Percentiles rank a stretch among this genome's conserved stretches.
Evolutionary conservation across 2,329 filamentous ascomycete species (phyloP).

Genomic region (Cercospora brassicicola): DNA sequence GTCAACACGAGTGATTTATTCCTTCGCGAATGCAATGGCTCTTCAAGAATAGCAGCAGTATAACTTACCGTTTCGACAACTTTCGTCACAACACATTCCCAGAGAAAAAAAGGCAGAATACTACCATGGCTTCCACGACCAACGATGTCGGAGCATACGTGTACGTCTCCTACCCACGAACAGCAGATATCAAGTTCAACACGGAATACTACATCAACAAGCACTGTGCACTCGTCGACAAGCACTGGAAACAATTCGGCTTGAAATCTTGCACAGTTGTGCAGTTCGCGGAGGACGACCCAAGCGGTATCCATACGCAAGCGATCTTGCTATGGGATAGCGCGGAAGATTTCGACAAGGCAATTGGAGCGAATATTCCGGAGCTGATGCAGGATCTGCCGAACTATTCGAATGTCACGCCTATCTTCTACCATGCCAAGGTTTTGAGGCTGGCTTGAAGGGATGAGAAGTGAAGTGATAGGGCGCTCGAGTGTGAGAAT

Average conservation of each 20-base stretch:
- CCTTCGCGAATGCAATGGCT: neutral
- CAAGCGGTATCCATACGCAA: constrained; percentile 24
- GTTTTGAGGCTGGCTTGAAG: constrained; percentile 13
- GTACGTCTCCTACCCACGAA: constrained; percentile 40
- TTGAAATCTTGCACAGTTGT: constrained; percentile 37
- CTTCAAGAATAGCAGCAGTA: too few species aligned
- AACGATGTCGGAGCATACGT: constrained; percentile 7
- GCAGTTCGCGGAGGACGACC: constrained; percentile 22
- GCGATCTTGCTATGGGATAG: constrained; percentile 27
- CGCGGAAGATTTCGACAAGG: constrained; percentile 23
- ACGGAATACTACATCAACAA: constrained; percentile 48
- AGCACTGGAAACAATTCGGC: constrained; percentile 42
- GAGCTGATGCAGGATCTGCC: constrained; percentile 25
- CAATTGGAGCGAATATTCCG: constrained; percentile 24
- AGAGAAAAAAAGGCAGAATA: too few species aligned
- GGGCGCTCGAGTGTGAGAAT: neutral
- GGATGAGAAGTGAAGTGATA: neutral
- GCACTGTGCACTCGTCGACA: constrained; percentile 48
- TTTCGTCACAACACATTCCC: neutral
- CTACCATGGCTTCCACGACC: neutral
- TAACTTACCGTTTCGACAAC: neutral
- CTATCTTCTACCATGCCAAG: constrained; percentile 18
- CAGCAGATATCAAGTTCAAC: constrained; percentile 42
- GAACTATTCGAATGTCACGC: constrained; percentile 25
- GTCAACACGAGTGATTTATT: neutral